Evolutionary conservation across 2,329 filamentous ascomycete genomes (phyloP).

Genomic region (Aspergillus ochraceus): DNA sequence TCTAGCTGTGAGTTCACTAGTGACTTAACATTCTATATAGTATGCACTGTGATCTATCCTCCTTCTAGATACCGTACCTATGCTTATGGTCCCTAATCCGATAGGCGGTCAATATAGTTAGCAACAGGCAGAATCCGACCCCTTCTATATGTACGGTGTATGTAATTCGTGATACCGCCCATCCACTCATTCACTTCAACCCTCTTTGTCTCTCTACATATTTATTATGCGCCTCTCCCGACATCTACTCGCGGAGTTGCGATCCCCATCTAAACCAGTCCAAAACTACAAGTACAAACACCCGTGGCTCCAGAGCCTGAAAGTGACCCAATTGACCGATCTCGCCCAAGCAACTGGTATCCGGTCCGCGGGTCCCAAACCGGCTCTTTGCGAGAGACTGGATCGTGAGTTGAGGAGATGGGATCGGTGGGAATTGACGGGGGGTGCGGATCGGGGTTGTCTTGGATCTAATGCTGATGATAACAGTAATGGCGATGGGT

Average conservation of each 20-base stretch:
- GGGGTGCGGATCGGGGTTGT: background rate
- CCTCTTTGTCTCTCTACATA: background rate
- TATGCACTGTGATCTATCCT: too few relatives aligned
- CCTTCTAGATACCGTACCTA: too few relatives aligned
- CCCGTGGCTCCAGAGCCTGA: constrained; percentile 46
- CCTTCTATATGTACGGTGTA: too few relatives aligned
- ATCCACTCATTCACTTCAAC: too few relatives aligned
- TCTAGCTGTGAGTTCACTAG: too few relatives aligned
- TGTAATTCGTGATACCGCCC: too few relatives aligned
- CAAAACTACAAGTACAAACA: background rate
- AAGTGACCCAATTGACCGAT: constrained; percentile 55
- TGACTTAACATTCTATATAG: too few relatives aligned
- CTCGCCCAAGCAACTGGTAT: constrained; percentile 63
- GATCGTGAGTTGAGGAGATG: constrained; percentile 21
- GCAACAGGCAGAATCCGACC: too few relatives aligned
- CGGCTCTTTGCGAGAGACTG: constrained; percentile 54
- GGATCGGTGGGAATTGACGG: background rate
- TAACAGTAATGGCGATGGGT: too few relatives aligned
- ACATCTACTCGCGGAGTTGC: background rate
- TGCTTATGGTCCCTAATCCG: too few relatives aligned
- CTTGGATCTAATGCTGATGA: too few relatives aligned
- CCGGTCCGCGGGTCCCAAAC: constrained; percentile 60
- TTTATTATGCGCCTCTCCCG: constrained; percentile 12
- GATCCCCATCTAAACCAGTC: background rate
- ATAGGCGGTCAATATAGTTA: too few relatives aligned